A percentile compares a stretch with the other conserved stretches of the same genome.
These are phyloP conservation scores for Cyclocybe cylindracea DNA, from an alignment of 768 basidiomycete genomes.

Conservation along the genomic window DNA sequence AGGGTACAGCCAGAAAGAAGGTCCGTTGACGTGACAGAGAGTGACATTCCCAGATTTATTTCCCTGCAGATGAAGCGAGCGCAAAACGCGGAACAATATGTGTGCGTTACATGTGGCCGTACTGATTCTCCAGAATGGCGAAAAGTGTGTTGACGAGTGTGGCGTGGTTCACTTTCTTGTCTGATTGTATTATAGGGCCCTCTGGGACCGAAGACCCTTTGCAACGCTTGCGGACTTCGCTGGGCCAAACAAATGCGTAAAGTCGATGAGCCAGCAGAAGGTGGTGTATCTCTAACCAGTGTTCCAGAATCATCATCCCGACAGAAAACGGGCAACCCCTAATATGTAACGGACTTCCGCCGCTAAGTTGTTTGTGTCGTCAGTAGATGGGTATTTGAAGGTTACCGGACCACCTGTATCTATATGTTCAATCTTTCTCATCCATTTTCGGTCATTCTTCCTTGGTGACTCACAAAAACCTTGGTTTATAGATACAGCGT, in stretches of 20 bases:
- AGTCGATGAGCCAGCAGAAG: constrained; percentile 33
- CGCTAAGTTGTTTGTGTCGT: no score
- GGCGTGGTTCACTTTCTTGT: not conserved
- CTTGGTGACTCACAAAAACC: no score
- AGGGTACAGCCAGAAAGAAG: constrained; percentile 65
- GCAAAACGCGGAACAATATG: constrained; percentile 64
- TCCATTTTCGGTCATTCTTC: no score
- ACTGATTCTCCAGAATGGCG: constrained; percentile 99
- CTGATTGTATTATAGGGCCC: constrained; percentile 62
- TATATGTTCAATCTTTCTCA: no score
- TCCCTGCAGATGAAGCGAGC: constrained; percentile 45
- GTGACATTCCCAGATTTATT: not conserved
- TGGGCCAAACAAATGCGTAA: constrained; percentile 78
- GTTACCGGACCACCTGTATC: no score
- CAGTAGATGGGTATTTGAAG: no score
- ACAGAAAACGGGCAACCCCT: not conserved
- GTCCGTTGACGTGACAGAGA: constrained; percentile 25
- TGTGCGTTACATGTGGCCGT: constrained; percentile 90
- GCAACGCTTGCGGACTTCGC: constrained; percentile 93
- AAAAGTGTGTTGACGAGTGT: constrained; percentile 49
- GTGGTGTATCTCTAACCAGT: not conserved
- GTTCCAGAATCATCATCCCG: not conserved
- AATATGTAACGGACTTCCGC: not conserved
- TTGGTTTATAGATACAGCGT: no score
- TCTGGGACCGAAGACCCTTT: constrained; percentile 93